Percentiles rank a stretch among this genome's conserved stretches.
Conservation (phyloP, 257 asterid genomes). For the Solanum clarkiae region DNA sequence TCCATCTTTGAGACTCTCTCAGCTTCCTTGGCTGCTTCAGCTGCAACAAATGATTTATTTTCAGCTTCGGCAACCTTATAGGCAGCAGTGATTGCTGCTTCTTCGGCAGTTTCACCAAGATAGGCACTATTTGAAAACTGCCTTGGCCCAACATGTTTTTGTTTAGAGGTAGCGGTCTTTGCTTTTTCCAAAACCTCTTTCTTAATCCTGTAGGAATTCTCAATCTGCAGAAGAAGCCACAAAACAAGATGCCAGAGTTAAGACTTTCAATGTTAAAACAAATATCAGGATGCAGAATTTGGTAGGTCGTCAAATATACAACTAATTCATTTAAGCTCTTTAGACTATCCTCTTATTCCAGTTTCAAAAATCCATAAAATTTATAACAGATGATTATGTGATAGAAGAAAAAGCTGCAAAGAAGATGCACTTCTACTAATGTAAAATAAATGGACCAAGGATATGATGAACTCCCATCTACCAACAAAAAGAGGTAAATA, state of each 20-base stretch:
- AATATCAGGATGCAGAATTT: neutral
- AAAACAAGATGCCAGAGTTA: neutral
- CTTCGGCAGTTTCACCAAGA: constrained; percentile 51
- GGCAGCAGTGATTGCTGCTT: constrained; percentile 49
- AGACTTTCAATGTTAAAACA: neutral
- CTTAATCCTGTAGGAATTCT: constrained; percentile 47
- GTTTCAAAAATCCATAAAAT: neutral
- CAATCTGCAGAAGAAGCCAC: constrained; percentile 32
- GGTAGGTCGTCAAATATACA: neutral
- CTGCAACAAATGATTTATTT: constrained; percentile 62
- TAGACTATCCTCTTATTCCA: neutral
- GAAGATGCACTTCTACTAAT: neutral
- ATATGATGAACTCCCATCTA: neutral
- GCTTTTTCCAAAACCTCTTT: constrained; percentile 16
- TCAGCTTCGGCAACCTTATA: constrained; percentile 65
- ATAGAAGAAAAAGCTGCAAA: neutral
- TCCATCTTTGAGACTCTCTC: constrained; percentile 62
- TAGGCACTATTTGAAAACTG: constrained; percentile 28
- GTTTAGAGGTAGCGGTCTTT: constrained; percentile 17
- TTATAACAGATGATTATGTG: neutral
- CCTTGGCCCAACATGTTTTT: constrained; percentile 27
- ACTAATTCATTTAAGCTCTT: neutral
- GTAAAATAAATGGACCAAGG: neutral
- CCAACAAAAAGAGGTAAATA: neutral
- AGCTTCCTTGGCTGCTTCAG: constrained; percentile 70